Percentiles rank a stretch among this genome's conserved stretches.
These are phyloP conservation scores for Rhodosporidiobolus sp. DNA, from an alignment of 768 basidiomycete species.

Conservation along the genomic window DNA sequence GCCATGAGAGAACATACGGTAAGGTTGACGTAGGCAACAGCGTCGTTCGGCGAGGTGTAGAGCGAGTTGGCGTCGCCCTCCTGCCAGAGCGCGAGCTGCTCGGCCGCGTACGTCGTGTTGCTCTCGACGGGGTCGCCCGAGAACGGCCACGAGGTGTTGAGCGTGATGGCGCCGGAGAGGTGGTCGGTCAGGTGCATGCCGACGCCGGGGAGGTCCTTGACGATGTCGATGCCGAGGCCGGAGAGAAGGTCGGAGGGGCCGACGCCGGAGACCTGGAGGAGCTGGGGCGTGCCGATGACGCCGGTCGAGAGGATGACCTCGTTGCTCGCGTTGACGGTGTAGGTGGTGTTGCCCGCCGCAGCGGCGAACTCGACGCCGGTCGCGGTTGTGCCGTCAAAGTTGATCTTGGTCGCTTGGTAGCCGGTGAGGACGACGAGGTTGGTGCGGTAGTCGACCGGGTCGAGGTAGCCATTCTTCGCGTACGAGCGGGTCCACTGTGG, in stretches of 20 bases:
- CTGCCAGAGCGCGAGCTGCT: constrained; percentile 39
- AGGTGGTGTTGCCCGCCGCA: constrained; percentile 34
- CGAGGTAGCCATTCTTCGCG: constrained; percentile 50
- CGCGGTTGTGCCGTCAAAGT: constrained; percentile 49
- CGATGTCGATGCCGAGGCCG: constrained; percentile 46
- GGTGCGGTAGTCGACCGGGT: constrained; percentile 42
- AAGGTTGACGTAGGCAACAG: constrained; percentile 61
- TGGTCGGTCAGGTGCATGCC: constrained; percentile 51
- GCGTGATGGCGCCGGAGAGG: constrained; percentile 35
- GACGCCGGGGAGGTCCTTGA: constrained; percentile 54
- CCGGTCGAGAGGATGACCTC: constrained; percentile 53
- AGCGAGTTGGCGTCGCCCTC: constrained; percentile 34
- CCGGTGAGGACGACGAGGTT: constrained; percentile 54
- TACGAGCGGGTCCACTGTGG: constrained; percentile 49
- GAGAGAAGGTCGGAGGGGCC: constrained; percentile 49
- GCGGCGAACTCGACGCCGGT: constrained; percentile 51
- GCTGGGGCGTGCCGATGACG: constrained; percentile 46
- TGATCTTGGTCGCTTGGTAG: constrained; percentile 51
- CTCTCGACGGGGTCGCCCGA: constrained; percentile 37
- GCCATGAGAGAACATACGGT: constrained; percentile 43
- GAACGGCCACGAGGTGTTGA: constrained; percentile 29
- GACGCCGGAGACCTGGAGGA: constrained; percentile 54
- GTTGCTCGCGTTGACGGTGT: constrained; percentile 49
- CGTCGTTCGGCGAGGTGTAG: constrained; percentile 62
- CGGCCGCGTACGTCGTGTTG: constrained; percentile 34